phyloP scores from a whole-genome alignment of 1,284 basidiomycete genomes.

The Peniophora sp. region DNA sequence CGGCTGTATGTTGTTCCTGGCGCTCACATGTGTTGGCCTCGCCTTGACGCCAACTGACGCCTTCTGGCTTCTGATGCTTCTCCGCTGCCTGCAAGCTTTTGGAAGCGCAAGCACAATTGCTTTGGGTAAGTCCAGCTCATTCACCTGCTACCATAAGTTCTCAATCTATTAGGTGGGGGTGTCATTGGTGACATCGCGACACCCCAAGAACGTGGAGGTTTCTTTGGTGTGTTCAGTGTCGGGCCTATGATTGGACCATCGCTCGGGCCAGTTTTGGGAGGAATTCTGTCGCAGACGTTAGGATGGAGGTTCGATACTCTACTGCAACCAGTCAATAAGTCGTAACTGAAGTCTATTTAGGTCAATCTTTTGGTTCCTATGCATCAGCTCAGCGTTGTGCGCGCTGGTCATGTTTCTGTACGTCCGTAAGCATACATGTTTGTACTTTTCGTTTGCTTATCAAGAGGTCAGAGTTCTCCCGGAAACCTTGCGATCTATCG shows the following conservation, averaged over 20 bases:
- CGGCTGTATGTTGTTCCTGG: conserved; percentile 30
- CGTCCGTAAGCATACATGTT: conserved; percentile 15
- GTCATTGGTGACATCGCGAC: conserved; percentile 32
- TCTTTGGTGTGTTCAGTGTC: conserved; percentile 27
- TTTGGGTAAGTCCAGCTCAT: conserved; percentile 20
- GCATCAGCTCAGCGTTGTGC: conserved; percentile 49
- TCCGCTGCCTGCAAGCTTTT: conserved; percentile 38
- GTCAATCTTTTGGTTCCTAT: conserved; percentile 76
- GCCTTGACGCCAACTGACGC: conserved; percentile 35
- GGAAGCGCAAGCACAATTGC: conserved; percentile 38
- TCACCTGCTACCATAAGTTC: not conserved
- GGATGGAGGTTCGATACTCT: conserved; percentile 51
- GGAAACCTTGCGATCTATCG: conserved; percentile 43
- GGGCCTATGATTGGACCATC: conserved; percentile 31
- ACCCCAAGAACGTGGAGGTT: conserved; percentile 29
- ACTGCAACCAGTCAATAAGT: conserved; percentile 1
- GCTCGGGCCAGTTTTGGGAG: conserved; percentile 45
- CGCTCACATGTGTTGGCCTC: conserved; percentile 35
- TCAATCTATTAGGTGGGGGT: conserved; percentile 22
- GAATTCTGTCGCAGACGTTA: conserved; percentile 44
- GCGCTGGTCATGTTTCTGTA: conserved; percentile 49
- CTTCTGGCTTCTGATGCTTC: conserved; percentile 39
- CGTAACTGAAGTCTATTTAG: conserved; percentile 24
- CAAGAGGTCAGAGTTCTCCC: conserved; percentile 30
- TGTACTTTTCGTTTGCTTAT: not conserved